phyloP scores from a whole-genome alignment of 306 rosid species.

The Quercus wislizeni region DNA sequence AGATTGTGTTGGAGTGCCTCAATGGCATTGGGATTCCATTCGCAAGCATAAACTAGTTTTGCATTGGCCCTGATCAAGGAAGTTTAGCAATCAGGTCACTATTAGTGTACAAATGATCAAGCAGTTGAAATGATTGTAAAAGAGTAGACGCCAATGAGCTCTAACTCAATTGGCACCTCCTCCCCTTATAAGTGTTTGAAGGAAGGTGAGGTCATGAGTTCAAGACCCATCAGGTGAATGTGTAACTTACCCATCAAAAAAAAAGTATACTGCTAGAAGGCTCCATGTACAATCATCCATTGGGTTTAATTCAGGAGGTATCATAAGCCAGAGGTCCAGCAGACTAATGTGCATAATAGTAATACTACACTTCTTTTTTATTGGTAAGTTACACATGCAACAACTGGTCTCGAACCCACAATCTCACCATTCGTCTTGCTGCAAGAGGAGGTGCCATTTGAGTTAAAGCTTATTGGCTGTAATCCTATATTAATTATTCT shows the following conservation, averaged over 20 bases:
- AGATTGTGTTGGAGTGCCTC: conserved; percentile 77
- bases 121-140: neutral
- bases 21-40: conserved; percentile 87
- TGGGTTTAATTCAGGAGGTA: neutral
- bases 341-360: too few relatives aligned
- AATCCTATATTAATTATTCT: neutral
- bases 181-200: too few relatives aligned
- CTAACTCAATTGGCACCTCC: too few relatives aligned
- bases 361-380: too few relatives aligned
- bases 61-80: conserved; percentile 75
- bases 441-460: too few relatives aligned
- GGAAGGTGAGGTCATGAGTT: too few relatives aligned
- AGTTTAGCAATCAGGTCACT: conserved; percentile 14
- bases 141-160: neutral
- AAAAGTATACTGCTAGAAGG: neutral
- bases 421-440: too few relatives aligned
- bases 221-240: too few relatives aligned
- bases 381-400: too few relatives aligned
- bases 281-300: neutral
- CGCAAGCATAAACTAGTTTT: conserved; percentile 85
- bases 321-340: neutral
- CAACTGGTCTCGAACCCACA: too few relatives aligned
- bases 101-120: neutral
- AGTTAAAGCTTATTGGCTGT: too few relatives aligned
- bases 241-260: too few relatives aligned